Base-by-base conservation (phyloP, 2,329 filamentous ascomycete genomes). In the Cryphonectria nitschkei region DNA sequence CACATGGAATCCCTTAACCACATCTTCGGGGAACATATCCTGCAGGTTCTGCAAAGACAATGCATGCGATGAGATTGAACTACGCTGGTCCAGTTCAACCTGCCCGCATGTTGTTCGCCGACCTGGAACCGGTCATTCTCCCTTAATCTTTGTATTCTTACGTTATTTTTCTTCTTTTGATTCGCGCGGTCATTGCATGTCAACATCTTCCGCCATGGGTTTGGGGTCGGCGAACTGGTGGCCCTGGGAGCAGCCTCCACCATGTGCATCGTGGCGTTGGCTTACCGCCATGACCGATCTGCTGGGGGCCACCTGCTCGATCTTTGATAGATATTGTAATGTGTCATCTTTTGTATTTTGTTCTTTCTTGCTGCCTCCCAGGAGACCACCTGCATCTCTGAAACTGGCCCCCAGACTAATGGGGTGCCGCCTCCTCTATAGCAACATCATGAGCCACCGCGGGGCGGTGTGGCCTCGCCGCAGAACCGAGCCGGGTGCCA, bases 381-480 rank as follows among this genome's bases (percentile, higher is more conserved):
- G 22, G 46, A n/a, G 22, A 50, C 46, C 46, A 50, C 46, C 19
- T n/a, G 19, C 26, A 16, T 13, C 19, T 65, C n/a, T 65, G 63
- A 65, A 65, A 65, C 62, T 46, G 41, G 63, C 43, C 63, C 63
- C 63, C 63, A 52, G 58, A 22, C 7, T n/a, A 34, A 61, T 34
- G 54, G 54, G 58, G 34, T 34, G 22, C 58, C 32, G 13, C 7
- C 34, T 60, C 56, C n/a, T 58, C 26, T 58, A 14, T 2, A 26
- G n/a, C 43, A 46, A 19, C 16, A 65, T 7, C 54, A 52, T 52
- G 29, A 65, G 63, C 63, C 63, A 52, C 63, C 41, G 63, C 43
- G 29, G 41, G 41, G 63, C 41, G 52, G 63, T 52, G 63, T 65
- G 63, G 46, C 29, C 63, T 65, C 29, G 63, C 63, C 63, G 63